phyloP scores from a whole-genome alignment of 768 basidiomycete species.

The Exsudoporus frostii region DNA sequence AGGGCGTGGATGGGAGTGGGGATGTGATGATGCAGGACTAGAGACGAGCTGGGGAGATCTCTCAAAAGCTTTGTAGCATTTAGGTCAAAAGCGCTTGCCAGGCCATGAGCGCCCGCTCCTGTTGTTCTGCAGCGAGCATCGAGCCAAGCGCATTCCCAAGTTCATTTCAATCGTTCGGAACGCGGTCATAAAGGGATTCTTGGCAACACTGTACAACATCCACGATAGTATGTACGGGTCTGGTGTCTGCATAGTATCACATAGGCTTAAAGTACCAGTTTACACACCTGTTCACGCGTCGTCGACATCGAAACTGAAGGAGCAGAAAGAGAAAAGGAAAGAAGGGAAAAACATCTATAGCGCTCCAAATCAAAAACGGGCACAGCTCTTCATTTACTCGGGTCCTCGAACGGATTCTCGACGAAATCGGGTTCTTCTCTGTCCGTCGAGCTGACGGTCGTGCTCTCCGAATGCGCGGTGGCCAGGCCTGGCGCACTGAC shows the following conservation, averaged over 20 bases:
- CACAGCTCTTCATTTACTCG: not conserved
- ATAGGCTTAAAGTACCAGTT: not conserved
- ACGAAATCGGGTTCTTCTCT: conserved; percentile 67
- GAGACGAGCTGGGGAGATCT: not conserved
- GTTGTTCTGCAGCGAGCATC: not conserved
- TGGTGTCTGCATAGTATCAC: not conserved
- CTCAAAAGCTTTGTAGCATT: not conserved
- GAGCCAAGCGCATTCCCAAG: not conserved
- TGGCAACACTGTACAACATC: not conserved
- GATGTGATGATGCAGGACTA: conserved; percentile 30
- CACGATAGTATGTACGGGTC: not conserved
- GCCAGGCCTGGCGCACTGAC: conserved; percentile 6
- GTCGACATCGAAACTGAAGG: not conserved
- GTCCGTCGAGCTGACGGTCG: conserved; percentile 27
- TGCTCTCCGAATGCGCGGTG: conserved; percentile 10
- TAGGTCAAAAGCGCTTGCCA: not conserved
- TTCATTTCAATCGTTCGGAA: not conserved
- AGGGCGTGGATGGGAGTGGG: not conserved
- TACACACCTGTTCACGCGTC: not conserved
- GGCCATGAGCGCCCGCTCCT: too few species aligned
- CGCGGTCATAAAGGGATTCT: not conserved
- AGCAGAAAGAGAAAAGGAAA: not conserved
- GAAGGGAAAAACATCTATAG: not conserved
- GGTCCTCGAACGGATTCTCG: conserved; percentile 73
- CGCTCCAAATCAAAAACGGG: not conserved